These are phyloP conservation scores for Rutstroemia sp. DNA, from an alignment of 2,329 filamentous ascomycete genomes.

Conservation along the genomic window DNA sequence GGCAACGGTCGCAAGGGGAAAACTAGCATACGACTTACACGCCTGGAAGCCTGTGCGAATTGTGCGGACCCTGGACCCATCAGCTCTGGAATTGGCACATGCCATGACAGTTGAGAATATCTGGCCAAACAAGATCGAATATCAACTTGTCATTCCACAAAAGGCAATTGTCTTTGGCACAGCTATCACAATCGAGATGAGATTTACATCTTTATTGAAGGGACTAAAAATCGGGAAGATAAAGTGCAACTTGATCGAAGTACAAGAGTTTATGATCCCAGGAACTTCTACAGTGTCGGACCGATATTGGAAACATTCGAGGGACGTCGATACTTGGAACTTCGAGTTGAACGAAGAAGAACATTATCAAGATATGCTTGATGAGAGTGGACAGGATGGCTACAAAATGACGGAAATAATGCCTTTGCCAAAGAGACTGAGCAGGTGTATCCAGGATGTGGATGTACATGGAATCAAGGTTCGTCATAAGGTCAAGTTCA, in stretches of 20 bases:
- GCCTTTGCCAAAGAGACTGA: slow-evolving; percentile 73
- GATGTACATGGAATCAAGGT: slow-evolving; percentile 87
- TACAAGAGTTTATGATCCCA: slow-evolving; percentile 57
- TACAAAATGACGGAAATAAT: slow-evolving; percentile 54
- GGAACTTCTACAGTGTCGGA: slow-evolving; percentile 38
- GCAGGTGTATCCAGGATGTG: slow-evolving; percentile 81
- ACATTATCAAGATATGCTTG: slow-evolving; percentile 62
- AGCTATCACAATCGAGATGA: slow-evolving; percentile 75
- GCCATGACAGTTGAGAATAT: slow-evolving; percentile 95
- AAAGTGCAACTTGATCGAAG: slow-evolving; percentile 71
- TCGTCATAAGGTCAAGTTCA: slow-evolving; percentile 85
- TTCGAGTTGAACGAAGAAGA: slow-evolving; percentile 48
- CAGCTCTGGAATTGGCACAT: slow-evolving; percentile 71
- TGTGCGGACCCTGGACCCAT: slow-evolving; percentile 69
- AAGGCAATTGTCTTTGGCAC: slow-evolving; percentile 94
- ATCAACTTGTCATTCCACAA: slow-evolving; percentile 86
- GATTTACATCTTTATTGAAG: slow-evolving; percentile 82
- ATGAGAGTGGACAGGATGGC: slow-evolving; percentile 59
- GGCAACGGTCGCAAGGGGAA: slow-evolving; percentile 79
- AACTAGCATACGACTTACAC: slow-evolving; percentile 80
- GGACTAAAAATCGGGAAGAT: slow-evolving; percentile 81
- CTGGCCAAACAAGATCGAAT: slow-evolving; percentile 96
- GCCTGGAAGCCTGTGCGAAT: slow-evolving; percentile 72
- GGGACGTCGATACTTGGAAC: slow-evolving; percentile 54
- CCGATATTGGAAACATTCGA: slow-evolving; percentile 54